Conservation (phyloP, 768 basidiomycete species). For the Podaxis rugospora region DNA sequence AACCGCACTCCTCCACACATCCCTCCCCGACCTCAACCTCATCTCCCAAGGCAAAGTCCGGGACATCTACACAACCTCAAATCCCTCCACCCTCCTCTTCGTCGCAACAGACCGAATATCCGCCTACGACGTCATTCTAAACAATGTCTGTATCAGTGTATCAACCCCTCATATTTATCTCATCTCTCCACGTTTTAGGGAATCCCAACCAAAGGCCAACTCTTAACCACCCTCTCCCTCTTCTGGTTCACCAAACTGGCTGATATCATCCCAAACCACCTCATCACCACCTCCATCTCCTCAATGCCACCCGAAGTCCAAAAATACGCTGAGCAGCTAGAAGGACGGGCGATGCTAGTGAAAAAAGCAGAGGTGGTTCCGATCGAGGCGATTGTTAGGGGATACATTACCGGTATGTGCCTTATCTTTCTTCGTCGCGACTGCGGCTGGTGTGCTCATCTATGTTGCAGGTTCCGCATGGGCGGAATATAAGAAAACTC, state of each 20-base stretch:
- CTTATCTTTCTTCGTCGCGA: neutral
- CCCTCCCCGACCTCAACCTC: constrained; percentile 56
- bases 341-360: constrained; percentile 89
- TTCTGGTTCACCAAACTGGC: constrained; percentile 92
- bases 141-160: constrained; percentile 60
- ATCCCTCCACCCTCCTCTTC: constrained; percentile 75
- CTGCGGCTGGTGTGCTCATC: neutral
- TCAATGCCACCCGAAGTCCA: constrained; percentile 81
- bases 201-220: constrained; percentile 88
- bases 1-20: neutral
- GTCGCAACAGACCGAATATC: constrained; percentile 95
- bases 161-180: neutral
- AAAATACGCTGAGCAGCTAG: constrained; percentile 70
- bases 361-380: constrained; percentile 84
- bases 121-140: constrained; percentile 93
- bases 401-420: constrained; percentile 84
- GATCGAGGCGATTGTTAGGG: constrained; percentile 93
- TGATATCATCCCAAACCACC: constrained; percentile 83
- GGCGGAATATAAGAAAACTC: constrained; percentile 84
- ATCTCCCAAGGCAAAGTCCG: constrained; percentile 93
- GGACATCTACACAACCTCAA: constrained; percentile 83
- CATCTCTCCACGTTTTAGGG: constrained; percentile 47
- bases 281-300: constrained; percentile 71
- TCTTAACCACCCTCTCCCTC: constrained; percentile 84
- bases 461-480: constrained; percentile 79